Conservation (phyloP, 2,329 filamentous ascomycete species). For the Exophiala oligosperma region DNA sequence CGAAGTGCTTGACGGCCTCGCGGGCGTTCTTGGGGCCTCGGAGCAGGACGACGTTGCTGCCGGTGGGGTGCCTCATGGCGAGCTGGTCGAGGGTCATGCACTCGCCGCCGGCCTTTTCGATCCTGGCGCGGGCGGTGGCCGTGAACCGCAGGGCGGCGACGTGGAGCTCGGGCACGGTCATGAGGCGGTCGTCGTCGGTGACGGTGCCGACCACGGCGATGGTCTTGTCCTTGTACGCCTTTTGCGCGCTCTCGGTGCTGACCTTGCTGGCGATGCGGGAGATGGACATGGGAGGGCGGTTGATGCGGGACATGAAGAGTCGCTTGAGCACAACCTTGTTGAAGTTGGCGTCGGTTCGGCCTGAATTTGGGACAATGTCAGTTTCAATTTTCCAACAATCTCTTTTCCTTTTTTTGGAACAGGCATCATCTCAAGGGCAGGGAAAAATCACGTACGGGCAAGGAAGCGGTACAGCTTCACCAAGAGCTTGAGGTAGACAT, state of each 20-base stretch:
- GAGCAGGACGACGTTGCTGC: slow-evolving; percentile 94
- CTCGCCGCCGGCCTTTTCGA: slow-evolving; percentile 91
- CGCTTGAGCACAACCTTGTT: slow-evolving; percentile 98
- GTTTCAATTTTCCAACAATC: slow-evolving; percentile 4
- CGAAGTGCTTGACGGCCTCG: slow-evolving; percentile 99
- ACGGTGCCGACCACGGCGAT: slow-evolving; percentile 92
- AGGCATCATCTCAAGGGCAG: too few species aligned
- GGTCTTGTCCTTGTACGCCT: slow-evolving; percentile 67
- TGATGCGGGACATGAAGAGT: slow-evolving; percentile 98
- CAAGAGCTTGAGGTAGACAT: slow-evolving; percentile 94
- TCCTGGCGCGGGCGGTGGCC: slow-evolving; percentile 89
- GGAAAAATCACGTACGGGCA: slow-evolving; percentile 67
- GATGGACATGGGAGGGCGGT: slow-evolving; percentile 91
- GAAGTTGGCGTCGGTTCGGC: slow-evolving; percentile 95
- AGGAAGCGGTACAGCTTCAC: slow-evolving; percentile 99
- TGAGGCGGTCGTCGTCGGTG: slow-evolving; percentile 95
- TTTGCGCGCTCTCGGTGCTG: slow-evolving; percentile 49
- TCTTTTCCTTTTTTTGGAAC: not conserved
- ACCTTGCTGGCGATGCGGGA: slow-evolving; percentile 78
- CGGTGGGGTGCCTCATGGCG: slow-evolving; percentile 89
- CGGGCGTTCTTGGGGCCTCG: slow-evolving; percentile 97
- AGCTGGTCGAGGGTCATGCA: slow-evolving; percentile 95
- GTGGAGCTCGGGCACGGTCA: slow-evolving; percentile 87
- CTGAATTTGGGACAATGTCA: slow-evolving; percentile 45
- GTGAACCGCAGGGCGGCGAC: slow-evolving; percentile 97